phyloP scores from a whole-genome alignment of 176 grass and related monocot species.

The Ensete glaucum region DNA sequence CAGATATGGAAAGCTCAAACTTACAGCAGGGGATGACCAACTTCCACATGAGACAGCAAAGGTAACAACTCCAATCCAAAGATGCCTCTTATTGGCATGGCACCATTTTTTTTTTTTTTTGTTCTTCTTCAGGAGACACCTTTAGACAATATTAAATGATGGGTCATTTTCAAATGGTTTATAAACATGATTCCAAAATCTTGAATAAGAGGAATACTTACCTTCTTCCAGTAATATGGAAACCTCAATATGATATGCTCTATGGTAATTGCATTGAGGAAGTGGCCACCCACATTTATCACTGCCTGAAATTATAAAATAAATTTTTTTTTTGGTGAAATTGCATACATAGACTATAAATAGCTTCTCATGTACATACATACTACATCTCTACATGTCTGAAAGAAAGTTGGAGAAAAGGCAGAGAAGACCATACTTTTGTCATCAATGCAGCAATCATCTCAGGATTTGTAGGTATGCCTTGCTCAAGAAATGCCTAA shows the following conservation, averaged over 20 bases:
- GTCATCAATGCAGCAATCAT: slow-evolving; percentile 72
- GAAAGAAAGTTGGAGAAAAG: not conserved
- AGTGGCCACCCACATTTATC: slow-evolving; percentile 64
- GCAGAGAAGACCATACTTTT: slow-evolving; percentile 43
- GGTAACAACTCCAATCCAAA: slow-evolving; percentile 89
- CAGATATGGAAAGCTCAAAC: not conserved
- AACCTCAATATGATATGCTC: slow-evolving; percentile 86
- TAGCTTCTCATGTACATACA: too few relatives aligned
- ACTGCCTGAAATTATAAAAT: slow-evolving; percentile 60
- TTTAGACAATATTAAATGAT: slow-evolving; percentile 13
- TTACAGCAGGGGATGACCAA: slow-evolving; percentile 89
- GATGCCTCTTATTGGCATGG: slow-evolving; percentile 31
- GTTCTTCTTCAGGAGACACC: slow-evolving; percentile 35
- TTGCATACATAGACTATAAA: too few relatives aligned
- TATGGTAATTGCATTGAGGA: slow-evolving; percentile 87
- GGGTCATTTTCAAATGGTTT: not conserved
- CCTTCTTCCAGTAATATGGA: slow-evolving; percentile 67
- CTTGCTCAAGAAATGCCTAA: slow-evolving; percentile 93
- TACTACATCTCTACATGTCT: too few relatives aligned
- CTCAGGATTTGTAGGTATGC: slow-evolving; percentile 75
- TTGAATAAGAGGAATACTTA: slow-evolving; percentile 15
- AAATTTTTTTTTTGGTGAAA: too few relatives aligned
- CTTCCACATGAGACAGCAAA: slow-evolving; percentile 93
- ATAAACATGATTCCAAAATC: not conserved
- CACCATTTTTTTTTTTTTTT: slow-evolving; percentile 28